Percentiles rank a stretch among this genome's conserved stretches.
Conservation (phyloP, 768 basidiomycete genomes). For the Boletales sp. region DNA sequence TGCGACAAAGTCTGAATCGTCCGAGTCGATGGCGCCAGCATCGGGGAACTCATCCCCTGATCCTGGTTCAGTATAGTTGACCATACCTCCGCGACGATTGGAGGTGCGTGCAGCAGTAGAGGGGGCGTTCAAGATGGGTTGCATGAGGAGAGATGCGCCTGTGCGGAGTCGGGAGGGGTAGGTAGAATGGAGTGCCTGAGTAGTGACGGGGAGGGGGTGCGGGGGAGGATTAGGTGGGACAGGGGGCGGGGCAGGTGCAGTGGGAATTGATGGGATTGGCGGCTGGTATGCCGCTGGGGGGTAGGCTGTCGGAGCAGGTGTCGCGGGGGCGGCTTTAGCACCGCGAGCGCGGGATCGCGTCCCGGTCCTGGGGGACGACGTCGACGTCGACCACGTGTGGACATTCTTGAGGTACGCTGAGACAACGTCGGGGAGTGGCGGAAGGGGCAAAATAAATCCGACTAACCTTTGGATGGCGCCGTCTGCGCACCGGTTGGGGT, state of each 20-base stretch:
- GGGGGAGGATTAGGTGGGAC: conserved; percentile 47
- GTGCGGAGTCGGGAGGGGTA: conserved; percentile 91
- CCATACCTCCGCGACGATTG: conserved; percentile 59
- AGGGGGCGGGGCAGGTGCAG: conserved; percentile 23
- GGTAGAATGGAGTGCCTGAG: conserved; percentile 75
- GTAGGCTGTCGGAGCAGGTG: conserved; percentile 32
- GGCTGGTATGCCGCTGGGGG: conserved; percentile 37
- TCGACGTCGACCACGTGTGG: conserved; percentile 62
- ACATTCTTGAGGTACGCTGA: conserved; percentile 67
- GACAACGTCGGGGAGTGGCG: conserved; percentile 13
- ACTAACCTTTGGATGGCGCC: conserved; percentile 28
- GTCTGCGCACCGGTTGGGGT: conserved; percentile 27
- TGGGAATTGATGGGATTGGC: conserved; percentile 29
- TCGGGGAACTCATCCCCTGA: conserved; percentile 81
- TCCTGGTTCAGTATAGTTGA: conserved; percentile 86
- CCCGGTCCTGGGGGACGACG: conserved; percentile 43
- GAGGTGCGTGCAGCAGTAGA: conserved; percentile 43
- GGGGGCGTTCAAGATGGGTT: conserved; percentile 63
- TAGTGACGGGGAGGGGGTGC: conserved; percentile 53
- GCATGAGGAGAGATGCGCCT: conserved; percentile 85
- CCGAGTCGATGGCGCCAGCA: conserved; percentile 77
- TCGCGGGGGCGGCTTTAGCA: conserved; percentile 38
- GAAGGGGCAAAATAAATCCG: background rate
- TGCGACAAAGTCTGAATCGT: conserved; percentile 78
- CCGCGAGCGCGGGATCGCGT: conserved; percentile 40